Evolutionary conservation across 768 basidiomycete species (phyloP), one percentile per base, ranked within the genome.

Genomic region (Mrakia hoshinonis): DNA sequence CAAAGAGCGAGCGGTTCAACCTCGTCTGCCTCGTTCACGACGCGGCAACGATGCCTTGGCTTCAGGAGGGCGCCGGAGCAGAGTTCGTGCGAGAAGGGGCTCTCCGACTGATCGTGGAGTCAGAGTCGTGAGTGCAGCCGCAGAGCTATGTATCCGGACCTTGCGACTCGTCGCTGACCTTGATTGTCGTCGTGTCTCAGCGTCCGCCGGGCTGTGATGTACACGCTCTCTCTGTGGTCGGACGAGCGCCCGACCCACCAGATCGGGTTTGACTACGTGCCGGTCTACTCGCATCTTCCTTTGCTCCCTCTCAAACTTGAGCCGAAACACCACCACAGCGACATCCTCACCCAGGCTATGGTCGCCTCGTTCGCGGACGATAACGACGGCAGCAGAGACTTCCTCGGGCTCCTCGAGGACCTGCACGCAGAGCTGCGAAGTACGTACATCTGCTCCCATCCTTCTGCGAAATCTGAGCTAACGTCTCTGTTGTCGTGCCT

Each of bases 21-120:
- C 70, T 82, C 34, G 79, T 81, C 22, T 83, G 82, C 75, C 78
- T 81, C 26, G 81, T 82, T 0, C 82, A 83, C 67, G 78, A 82
- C 68, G 75, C 78, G 3, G 54, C 51, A 22, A n/a, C n/a, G n/a
- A 13, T 70, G 71, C 66, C 80, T 73, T 51, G 55, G 55, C 6
- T 82, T 79, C 79, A 81, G 81, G 62, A 70, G 51, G 43, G 43
- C 43, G 1, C 73, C 29, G 81, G 82, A 22, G 72, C 78, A 24
- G 77, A 79, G 51, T 83, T 82, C 81, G 74, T 81, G 34, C 77
- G 78, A 43, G 76, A 81, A 29, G 75, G 77, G 51, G 81, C 82
- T 20, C 77, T 82, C 26, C 79, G 82, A 3, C 70, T 82, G 22
- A 69, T 81, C 2, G 75, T 82, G n/a, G 81, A 82, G 36, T 80